These are phyloP conservation scores for Puccinia hordei DNA, from an alignment of 1,284 basidiomycete species.

Conservation along the genomic window DNA sequence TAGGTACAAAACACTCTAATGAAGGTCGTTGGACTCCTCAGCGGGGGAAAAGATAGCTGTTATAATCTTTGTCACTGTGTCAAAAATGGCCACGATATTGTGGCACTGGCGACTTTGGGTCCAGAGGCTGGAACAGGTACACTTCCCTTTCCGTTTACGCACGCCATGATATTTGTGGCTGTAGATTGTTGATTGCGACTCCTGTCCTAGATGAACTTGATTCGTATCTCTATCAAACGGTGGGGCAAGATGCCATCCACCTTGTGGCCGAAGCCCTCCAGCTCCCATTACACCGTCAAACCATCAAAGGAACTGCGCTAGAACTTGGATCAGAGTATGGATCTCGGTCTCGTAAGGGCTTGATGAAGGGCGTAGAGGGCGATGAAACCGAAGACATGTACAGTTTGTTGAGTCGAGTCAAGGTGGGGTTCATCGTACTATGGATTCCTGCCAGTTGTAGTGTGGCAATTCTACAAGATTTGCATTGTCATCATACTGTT, in stretches of 20 bases:
- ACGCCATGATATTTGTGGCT: neutral
- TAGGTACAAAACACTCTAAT: constrained; percentile 62
- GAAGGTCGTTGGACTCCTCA: constrained; percentile 93
- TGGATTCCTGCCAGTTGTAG: constrained; percentile 1
- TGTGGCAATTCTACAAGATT: neutral
- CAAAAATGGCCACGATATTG: constrained; percentile 80
- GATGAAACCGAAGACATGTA: constrained; percentile 97
- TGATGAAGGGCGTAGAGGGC: constrained; percentile 56
- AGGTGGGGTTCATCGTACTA: constrained; percentile 65
- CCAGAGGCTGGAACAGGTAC: constrained; percentile 81
- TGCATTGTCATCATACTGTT: neutral
- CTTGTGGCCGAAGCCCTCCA: constrained; percentile 80
- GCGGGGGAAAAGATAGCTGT: constrained; percentile 97
- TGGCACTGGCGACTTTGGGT: constrained; percentile 84
- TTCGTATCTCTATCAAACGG: constrained; percentile 97
- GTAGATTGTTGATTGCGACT: too few relatives aligned
- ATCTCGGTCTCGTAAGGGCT: constrained; percentile 9
- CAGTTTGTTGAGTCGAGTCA: constrained; percentile 73
- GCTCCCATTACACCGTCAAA: constrained; percentile 78
- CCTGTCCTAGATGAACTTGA: constrained; percentile 85
- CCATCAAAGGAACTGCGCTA: constrained; percentile 79
- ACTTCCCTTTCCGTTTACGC: neutral
- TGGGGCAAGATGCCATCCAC: constrained; percentile 90
- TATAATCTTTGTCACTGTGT: constrained; percentile 90
- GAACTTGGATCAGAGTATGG: constrained; percentile 79